These are phyloP conservation scores for Myriosclerotinia duriaeana DNA, from an alignment of 2,329 filamentous ascomycete genomes.

Conservation along the genomic window DNA sequence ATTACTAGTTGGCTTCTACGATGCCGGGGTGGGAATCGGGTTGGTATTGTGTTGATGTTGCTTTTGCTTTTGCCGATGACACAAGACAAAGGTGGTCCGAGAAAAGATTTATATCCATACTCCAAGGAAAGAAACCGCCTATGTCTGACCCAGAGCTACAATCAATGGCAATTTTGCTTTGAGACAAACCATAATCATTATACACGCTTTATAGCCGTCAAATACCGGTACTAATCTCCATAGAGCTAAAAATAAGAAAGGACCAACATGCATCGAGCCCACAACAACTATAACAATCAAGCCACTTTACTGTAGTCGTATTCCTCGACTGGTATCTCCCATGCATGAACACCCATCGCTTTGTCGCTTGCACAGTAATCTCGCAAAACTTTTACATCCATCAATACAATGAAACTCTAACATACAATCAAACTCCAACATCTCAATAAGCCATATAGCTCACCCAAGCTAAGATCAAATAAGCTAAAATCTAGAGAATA, in stretches of 20 bases:
- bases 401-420: too few relatives aligned
- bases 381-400: neutral
- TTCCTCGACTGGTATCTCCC: slow-evolving; percentile 7
- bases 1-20: slow-evolving; percentile 24
- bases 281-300: slow-evolving; percentile 19
- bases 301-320: slow-evolving; percentile 14
- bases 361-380: slow-evolving; percentile 3
- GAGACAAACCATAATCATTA: slow-evolving; percentile 16
- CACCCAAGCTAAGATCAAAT: slow-evolving; percentile 19
- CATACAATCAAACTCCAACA: neutral
- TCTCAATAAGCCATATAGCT: neutral
- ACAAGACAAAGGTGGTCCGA: too few relatives aligned
- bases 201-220: neutral
- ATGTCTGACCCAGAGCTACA: slow-evolving; percentile 1
- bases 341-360: slow-evolving; percentile 7
- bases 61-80: neutral
- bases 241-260: neutral
- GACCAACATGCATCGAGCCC: slow-evolving; percentile 9
- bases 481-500: neutral
- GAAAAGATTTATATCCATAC: slow-evolving; percentile 10
- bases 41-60: neutral
- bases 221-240: neutral
- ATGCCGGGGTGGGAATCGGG: neutral
- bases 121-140: slow-evolving; percentile 14
- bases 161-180: slow-evolving; percentile 11